These are phyloP conservation scores for Reutealis trisperma DNA, from an alignment of 345 rosid species.

Conservation along the genomic window DNA sequence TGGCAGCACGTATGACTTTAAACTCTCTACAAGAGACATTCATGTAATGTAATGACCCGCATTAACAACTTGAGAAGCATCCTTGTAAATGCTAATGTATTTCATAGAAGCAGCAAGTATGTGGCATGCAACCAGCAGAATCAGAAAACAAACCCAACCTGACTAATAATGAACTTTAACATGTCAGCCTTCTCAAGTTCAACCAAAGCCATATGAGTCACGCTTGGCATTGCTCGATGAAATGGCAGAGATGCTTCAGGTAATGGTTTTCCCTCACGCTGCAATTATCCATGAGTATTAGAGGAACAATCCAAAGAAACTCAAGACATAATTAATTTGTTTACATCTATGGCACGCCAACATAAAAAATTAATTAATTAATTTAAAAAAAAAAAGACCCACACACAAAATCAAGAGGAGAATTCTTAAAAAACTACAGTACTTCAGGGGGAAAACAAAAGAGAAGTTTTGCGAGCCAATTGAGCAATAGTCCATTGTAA, in stretches of 20 bases:
- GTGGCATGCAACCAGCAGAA: background rate
- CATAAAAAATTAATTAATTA: background rate
- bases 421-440: background rate
- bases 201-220: slow-evolving; percentile 98
- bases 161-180: slow-evolving; percentile 85
- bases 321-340: background rate
- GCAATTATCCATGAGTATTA: slow-evolving; percentile 21
- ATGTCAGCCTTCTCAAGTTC: slow-evolving; percentile 86
- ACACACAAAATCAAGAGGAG: background rate
- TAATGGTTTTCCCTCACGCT: slow-evolving; percentile 88
- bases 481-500: no score
- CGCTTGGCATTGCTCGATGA: slow-evolving; percentile 96
- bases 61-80: background rate
- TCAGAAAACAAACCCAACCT: slow-evolving; percentile 41
- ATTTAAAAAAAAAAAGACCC: no score
- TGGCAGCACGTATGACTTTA: background rate
- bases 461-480: background rate
- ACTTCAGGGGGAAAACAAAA: no score
- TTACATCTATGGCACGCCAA: background rate
- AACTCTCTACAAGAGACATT: background rate
- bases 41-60: background rate
- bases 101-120: background rate
- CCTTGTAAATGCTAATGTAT: background rate
- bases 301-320: background rate
- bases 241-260: slow-evolving; percentile 92